Conservation (phyloP, 768 basidiomycete genomes). For the Panaeolus cyanescens region DNA sequence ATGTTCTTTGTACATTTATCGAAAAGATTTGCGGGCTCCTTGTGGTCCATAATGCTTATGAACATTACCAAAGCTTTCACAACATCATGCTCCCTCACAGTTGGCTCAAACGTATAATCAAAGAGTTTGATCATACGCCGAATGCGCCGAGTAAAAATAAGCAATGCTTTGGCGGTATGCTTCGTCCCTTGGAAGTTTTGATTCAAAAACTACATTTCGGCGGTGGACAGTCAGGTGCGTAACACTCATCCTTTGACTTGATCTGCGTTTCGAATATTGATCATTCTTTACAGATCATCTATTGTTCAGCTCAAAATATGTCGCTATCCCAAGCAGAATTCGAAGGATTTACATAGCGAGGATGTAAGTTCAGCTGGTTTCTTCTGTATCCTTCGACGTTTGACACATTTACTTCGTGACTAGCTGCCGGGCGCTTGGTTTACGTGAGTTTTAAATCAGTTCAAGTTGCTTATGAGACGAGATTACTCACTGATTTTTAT, state of each 20-base stretch:
- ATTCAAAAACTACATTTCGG: conserved; percentile 9
- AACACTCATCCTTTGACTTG: background rate
- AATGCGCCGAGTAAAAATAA: conserved; percentile 4
- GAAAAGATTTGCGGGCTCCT: conserved; percentile 48
- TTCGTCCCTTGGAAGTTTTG: conserved; percentile 10
- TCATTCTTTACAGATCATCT: conserved; percentile 6
- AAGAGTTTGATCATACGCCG: conserved; percentile 10
- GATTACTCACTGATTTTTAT: background rate
- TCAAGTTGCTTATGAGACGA: background rate
- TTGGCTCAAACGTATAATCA: conserved; percentile 41
- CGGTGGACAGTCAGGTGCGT: background rate
- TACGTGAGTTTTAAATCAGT: conserved; percentile 14
- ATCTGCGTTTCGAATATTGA: background rate
- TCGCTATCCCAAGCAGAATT: background rate
- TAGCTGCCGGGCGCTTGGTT: conserved; percentile 17
- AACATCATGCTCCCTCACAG: conserved; percentile 52
- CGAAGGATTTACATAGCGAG: conserved; percentile 15
- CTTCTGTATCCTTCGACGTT: background rate
- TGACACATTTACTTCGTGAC: background rate
- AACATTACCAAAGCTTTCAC: conserved; percentile 32
- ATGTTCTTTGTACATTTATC: conserved; percentile 50
- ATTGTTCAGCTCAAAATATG: conserved; percentile 7
- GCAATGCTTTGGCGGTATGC: conserved; percentile 6
- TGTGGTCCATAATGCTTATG: conserved; percentile 34
- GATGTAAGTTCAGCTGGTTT: conserved; percentile 7